Conservation (phyloP, 495 filamentous ascomycete species). For the Cladorrhinum samala region DNA sequence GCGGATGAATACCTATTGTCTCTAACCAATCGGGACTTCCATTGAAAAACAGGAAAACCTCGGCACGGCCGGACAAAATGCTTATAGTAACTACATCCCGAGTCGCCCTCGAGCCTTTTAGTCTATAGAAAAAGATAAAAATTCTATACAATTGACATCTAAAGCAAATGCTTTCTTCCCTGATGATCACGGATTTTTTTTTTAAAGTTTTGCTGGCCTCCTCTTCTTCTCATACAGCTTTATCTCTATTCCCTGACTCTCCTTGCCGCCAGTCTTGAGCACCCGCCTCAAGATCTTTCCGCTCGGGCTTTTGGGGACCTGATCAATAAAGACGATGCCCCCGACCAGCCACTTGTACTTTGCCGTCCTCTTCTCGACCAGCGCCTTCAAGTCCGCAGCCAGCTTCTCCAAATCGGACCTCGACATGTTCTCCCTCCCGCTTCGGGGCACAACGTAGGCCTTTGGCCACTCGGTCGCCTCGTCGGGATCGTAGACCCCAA, state of each 20-base stretch:
- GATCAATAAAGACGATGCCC: constrained; percentile 55
- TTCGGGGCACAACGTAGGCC: constrained; percentile 25
- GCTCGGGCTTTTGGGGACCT: constrained; percentile 61
- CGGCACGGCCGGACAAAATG: too few species aligned
- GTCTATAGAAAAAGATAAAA: not conserved
- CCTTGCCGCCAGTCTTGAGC: constrained; percentile 29
- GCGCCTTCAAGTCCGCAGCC: constrained; percentile 25
- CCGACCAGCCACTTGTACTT: constrained; percentile 62
- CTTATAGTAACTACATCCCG: too few species aligned
- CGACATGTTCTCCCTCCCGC: constrained; percentile 43
- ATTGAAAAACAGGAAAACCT: too few species aligned
- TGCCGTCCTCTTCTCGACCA: constrained; percentile 56
- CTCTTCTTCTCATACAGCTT: constrained; percentile 25
- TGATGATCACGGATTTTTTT: too few species aligned
- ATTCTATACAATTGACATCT: not conserved
- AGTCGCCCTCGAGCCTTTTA: too few species aligned
- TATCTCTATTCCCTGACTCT: constrained; percentile 17
- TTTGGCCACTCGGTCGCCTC: constrained; percentile 36
- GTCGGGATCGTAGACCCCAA: constrained; percentile 59
- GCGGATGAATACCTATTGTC: too few species aligned
- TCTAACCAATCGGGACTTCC: too few species aligned
- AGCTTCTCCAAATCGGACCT: constrained; percentile 51
- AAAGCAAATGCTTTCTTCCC: too few species aligned
- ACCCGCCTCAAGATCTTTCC: constrained; percentile 62
- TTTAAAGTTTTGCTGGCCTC: constrained; percentile 21